These are phyloP conservation scores for Rubia yunnanensis DNA, from an alignment of 257 asterid genomes.

Conservation along the genomic window DNA sequence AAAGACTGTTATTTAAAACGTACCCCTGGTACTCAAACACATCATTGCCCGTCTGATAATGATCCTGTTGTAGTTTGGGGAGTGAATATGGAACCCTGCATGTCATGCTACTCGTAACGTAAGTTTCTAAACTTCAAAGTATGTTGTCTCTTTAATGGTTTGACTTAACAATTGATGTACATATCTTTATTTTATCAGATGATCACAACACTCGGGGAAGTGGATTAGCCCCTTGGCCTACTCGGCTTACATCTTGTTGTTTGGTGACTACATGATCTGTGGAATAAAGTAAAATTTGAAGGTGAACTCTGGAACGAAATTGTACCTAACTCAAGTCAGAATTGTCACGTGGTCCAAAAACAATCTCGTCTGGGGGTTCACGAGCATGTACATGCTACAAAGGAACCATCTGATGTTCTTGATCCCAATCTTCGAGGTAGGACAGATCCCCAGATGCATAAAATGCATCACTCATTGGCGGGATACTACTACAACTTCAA, in stretches of 20 bases:
- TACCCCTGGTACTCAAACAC: conserved; percentile 73
- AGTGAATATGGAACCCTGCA: conserved; percentile 82
- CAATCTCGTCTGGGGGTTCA: no score
- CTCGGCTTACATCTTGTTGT: conserved; percentile 63
- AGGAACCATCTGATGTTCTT: no score
- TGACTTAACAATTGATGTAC: not conserved
- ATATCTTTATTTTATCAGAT: conserved; percentile 40
- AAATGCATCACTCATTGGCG: no score
- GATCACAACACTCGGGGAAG: conserved; percentile 79
- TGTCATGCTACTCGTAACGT: conserved; percentile 86
- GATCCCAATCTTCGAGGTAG: no score
- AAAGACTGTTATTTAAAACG: conserved; percentile 70
- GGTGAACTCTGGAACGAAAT: no score
- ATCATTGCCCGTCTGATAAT: conserved; percentile 76
- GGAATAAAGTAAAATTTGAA: no score
- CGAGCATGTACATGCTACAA: no score
- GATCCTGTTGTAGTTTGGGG: conserved; percentile 94
- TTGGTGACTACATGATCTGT: no score
- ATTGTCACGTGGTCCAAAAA: no score
- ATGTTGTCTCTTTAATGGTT: not conserved
- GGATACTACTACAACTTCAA: no score
- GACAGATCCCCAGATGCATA: no score
- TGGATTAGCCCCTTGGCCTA: conserved; percentile 96
- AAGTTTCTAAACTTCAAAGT: conserved; percentile 25
- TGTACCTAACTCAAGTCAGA: no score